Evolutionary conservation across 1,284 basidiomycete species (phyloP).

Genomic region (Ganoderma leucocontextum): DNA sequence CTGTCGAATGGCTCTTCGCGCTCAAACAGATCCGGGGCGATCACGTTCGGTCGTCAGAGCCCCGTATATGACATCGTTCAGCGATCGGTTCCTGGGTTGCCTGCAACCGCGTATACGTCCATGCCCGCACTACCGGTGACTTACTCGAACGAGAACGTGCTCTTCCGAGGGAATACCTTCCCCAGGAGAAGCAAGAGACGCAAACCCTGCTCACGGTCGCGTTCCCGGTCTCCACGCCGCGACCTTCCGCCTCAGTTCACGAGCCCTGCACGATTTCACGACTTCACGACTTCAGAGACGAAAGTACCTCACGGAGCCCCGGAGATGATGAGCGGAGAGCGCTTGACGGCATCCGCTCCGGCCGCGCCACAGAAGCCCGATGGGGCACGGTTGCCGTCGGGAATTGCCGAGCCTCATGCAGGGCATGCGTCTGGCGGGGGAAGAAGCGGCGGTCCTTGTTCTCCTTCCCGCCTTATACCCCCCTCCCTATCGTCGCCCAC

Average conservation of each 20-base stretch:
- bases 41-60: constrained; percentile 24
- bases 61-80: constrained; percentile 4
- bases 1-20: constrained; percentile 39
- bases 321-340: constrained; percentile 2
- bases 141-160: constrained; percentile 22
- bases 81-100: not conserved
- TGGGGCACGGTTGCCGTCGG: constrained; percentile 25
- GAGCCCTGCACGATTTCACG: not conserved
- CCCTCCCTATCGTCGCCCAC: constrained; percentile 27
- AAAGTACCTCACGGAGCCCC: not conserved
- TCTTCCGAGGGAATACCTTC: constrained; percentile 14
- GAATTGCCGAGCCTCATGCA: constrained; percentile 35
- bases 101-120: constrained; percentile 14
- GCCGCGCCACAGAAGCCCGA: not conserved
- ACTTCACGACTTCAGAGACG: constrained; percentile 3
- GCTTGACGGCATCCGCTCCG: not conserved
- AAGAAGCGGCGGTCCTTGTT: constrained; percentile 35
- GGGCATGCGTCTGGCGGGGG: constrained; percentile 32
- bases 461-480: constrained; percentile 39
- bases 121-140: constrained; percentile 18
- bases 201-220: constrained; percentile 10
- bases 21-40: constrained; percentile 38
- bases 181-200: constrained; percentile 13
- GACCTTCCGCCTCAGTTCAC: constrained; percentile 2
- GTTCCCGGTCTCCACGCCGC: constrained; percentile 8